Evolutionary conservation across 108 stramenopile genomes (phyloP).

Genomic region (Epithemia pelagica): DNA sequence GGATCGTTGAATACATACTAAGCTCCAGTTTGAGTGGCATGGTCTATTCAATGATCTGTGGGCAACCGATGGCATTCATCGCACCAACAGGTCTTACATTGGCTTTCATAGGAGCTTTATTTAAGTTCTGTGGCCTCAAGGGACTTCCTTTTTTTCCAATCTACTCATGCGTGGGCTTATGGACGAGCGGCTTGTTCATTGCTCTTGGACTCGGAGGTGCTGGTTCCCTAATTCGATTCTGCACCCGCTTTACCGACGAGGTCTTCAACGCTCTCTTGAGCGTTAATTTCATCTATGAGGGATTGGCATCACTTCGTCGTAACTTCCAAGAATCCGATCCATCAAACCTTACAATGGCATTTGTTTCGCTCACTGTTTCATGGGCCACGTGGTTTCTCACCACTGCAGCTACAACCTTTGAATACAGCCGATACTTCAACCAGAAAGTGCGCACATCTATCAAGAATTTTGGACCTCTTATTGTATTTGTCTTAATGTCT

Average conservation of each 20-base stretch:
- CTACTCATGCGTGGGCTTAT: slow-evolving; percentile 92
- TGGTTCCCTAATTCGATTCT: slow-evolving; percentile 79
- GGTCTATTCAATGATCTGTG: slow-evolving; percentile 79
- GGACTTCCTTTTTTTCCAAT: slow-evolving; percentile 89
- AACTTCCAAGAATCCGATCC: slow-evolving; percentile 73
- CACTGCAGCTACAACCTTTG: slow-evolving; percentile 55
- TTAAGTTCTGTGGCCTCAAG: slow-evolving; percentile 62
- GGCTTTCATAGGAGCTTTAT: slow-evolving; percentile 89
- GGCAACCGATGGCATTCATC: slow-evolving; percentile 96
- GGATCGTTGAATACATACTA: slow-evolving; percentile 87
- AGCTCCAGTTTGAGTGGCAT: slow-evolving; percentile 82
- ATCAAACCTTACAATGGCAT: slow-evolving; percentile 78
- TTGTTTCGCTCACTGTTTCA: slow-evolving; percentile 69
- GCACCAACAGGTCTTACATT: slow-evolving; percentile 95
- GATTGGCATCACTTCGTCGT: slow-evolving; percentile 50
- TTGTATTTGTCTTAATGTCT: slow-evolving; percentile 77
- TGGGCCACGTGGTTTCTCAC: slow-evolving; percentile 63
- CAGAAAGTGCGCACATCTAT: slow-evolving; percentile 65
- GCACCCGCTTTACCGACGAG: slow-evolving; percentile 96
- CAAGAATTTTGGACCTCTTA: slow-evolving; percentile 90
- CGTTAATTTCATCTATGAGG: slow-evolving; percentile 94
- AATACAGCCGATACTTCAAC: slow-evolving; percentile 67
- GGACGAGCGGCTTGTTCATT: slow-evolving; percentile 86
- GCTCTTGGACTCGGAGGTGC: slow-evolving; percentile 75
- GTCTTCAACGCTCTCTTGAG: slow-evolving; percentile 93